Base-by-base conservation (phyloP, 2,329 filamentous ascomycete genomes). In the Cladosporium sp. region DNA sequence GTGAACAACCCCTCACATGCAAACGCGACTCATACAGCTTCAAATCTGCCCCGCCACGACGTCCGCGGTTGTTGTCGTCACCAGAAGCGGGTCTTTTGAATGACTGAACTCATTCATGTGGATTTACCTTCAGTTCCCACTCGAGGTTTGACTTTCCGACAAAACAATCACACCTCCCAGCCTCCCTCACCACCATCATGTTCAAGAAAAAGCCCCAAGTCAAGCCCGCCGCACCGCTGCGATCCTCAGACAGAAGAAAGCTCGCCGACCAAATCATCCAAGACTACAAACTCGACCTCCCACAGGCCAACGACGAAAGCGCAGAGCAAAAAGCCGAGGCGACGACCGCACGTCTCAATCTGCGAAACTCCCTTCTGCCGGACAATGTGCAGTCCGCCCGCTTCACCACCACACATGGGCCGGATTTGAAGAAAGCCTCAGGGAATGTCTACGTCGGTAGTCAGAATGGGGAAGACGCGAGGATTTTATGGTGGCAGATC, bases 231-330 rank as follows among this genome's bases (percentile, higher is more conserved):
- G 75, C 82, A 3, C 81, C 83, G 35, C 69, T 86, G 46, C 78
- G 83, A 49, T 85, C 82, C 4, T 85, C 82, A 2, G 83, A 86
- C 59, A 77, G 83, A 52, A 75, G 83, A 52, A 83, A 79, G 58
- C 78, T 83, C 30, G 83, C 83, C 43, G 82, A 85, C 59, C 76
- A 82, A 57, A 84, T 86, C 58, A 85, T 86, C 60, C 66, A 74
- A 55, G 78, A 83, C 58, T 84, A 82, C 60, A 67, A 72, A 30
- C 73, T 84, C 53, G 51, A 65, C 25, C n/a, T 42, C 8, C 43
- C 57, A 25, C 52, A 55, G 30, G 49, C 49, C 20, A 53, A 65
- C 29, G 62, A 68, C 32, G 62, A 66, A 20, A 65, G 67, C 3
- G 53, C 70, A 9, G 67, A 74, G 50, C 69, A 75, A 53, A 75